These are phyloP conservation scores for Rhytidhysteron rufulum DNA, from an alignment of 2,329 filamentous ascomycete genomes.

Conservation along the genomic window DNA sequence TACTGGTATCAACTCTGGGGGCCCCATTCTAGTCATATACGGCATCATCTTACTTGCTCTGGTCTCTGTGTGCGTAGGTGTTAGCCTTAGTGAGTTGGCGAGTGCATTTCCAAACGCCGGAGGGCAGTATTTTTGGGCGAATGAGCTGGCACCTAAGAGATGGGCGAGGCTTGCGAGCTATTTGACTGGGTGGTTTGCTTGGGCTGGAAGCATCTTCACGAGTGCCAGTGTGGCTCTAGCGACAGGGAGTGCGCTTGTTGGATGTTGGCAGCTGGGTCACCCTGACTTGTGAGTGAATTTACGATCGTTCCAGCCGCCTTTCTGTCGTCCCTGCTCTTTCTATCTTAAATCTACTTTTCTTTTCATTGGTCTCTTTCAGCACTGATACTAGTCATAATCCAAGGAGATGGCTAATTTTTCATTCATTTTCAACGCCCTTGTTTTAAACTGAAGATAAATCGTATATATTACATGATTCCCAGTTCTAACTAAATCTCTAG, in stretches of 20 bases:
- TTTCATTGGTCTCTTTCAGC: too few relatives aligned
- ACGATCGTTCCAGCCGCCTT: too few relatives aligned
- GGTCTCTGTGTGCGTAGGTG: constrained; percentile 44
- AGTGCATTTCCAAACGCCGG: constrained; percentile 50
- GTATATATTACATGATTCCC: too few relatives aligned
- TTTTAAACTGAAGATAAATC: too few relatives aligned
- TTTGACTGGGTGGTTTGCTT: constrained; percentile 50
- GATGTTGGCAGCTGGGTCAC: constrained; percentile 51
- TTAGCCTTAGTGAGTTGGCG: constrained; percentile 46
- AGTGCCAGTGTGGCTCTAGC: constrained; percentile 50
- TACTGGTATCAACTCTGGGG: constrained; percentile 50
- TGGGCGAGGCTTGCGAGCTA: constrained; percentile 46
- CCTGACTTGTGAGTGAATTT: constrained; percentile 46
- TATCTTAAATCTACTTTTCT: too few relatives aligned
- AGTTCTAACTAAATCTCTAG: constrained; percentile 14
- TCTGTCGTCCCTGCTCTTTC: too few relatives aligned
- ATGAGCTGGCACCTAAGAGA: constrained; percentile 44
- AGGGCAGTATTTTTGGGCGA: constrained; percentile 52
- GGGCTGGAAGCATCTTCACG: constrained; percentile 53
- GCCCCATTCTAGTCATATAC: constrained; percentile 48
- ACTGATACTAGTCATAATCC: too few relatives aligned
- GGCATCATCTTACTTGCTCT: constrained; percentile 46
- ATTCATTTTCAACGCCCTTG: too few relatives aligned
- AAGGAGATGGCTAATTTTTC: too few relatives aligned
- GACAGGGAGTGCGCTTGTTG: constrained; percentile 46